Evolutionary conservation across 306 rosid species (phyloP), one percentile per base, ranked within the genome.

Genomic region (Benincasa hispida): DNA sequence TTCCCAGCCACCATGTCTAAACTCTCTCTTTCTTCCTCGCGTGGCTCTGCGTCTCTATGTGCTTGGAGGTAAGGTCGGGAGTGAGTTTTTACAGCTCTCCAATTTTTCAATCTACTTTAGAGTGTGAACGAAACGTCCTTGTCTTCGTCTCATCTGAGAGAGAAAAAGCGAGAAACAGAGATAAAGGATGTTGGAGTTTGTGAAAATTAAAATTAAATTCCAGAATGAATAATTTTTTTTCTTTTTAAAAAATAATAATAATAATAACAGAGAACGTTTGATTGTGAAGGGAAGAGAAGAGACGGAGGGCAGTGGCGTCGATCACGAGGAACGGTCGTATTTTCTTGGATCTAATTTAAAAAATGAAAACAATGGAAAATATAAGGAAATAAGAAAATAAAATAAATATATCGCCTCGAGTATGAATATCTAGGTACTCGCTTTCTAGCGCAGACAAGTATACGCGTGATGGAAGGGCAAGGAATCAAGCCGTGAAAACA

Each of bases 291-390:
- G 19, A 14, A 47, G 67, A 78, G 79, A 61, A 62, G 39, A 9
- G 45, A 62, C 14, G 42, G 61, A 35, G 35, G 48, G 27, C 14
- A 55, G 25, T 10, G 74, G 90, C 96, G 70, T 89, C 22, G 42
- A 34, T 59, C 74, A 39, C 98, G 93, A 93, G 91, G 97, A 93
- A 93, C 97, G 97, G 96, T 88, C 96, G 86, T 86, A 83, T 85
- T 79, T 68, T 53, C 62, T 81, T 35, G 79, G 85, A 86, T 84
- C 77, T 86, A 67, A 76, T 74, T 75, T 76, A 17, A 10, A 75
- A 34, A 15, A 32, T 1, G 10, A 10, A 14, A 24, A 5, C 0
- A 17, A 17, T 3, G 17, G 15, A 45, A 30, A 3, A 41, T 15
- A 1, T 2, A 65, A 17, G 65, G 2, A 61, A 28, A 28, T 61